Evolutionary conservation across 306 rosid genomes (phyloP).

Genomic region (Dryas octopetala): DNA sequence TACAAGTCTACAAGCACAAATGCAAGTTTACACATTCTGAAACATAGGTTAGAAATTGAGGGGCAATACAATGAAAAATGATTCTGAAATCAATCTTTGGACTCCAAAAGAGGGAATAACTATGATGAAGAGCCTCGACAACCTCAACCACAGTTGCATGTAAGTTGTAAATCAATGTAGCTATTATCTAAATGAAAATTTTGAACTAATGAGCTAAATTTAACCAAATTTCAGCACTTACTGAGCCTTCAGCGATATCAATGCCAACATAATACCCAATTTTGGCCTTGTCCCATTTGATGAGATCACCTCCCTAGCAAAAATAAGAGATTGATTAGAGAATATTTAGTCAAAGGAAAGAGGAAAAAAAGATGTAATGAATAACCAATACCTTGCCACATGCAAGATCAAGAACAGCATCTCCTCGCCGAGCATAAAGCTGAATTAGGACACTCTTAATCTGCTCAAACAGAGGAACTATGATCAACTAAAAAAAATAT

Average conservation of each 20-base stretch:
- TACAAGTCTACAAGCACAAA: not conserved
- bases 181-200: not conserved
- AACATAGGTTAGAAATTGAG: not conserved
- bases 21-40: not conserved
- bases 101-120: not conserved
- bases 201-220: constrained; percentile 15
- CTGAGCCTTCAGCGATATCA: constrained; percentile 96
- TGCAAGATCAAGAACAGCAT: constrained; percentile 93
- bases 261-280: constrained; percentile 95
- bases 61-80: not conserved
- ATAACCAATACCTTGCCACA: constrained; percentile 82
- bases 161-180: not conserved
- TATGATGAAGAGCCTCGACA: constrained; percentile 1
- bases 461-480: constrained; percentile 43
- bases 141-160: not conserved
- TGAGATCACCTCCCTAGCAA: constrained; percentile 94
- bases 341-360: constrained; percentile 3
- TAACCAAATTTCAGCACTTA: constrained; percentile 39
- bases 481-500: constrained; percentile 5
- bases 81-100: not conserved
- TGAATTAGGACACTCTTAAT: constrained; percentile 97
- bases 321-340: constrained; percentile 14
- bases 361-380: constrained; percentile 19
- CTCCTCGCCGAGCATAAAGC: constrained; percentile 79
- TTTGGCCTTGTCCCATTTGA: constrained; percentile 99